Evolutionary conservation across 208 protist species (phyloP), one percentile per base, ranked within the genome.

Genomic region (Balamuthia mandrillaris): DNA sequence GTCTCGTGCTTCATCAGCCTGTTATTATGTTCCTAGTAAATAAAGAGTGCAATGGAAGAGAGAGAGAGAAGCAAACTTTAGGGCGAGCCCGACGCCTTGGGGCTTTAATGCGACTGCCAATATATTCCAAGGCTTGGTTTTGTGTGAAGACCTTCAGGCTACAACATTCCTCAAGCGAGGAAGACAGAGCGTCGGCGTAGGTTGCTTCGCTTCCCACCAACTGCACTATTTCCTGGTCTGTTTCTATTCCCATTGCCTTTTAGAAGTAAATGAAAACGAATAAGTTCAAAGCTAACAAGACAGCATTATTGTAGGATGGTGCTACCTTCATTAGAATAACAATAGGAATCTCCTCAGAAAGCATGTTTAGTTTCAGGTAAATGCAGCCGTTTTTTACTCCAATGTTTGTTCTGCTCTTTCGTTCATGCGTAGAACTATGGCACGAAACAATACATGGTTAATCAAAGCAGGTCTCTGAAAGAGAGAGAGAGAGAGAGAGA

Each of bases 211-310:
- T 95, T 31, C 98, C 98, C 52, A 99, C 95, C 35, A 98, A 90
- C 89, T 99, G 96, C 10, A 99, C 91, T 52, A 99, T 97, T 74
- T 99, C 96, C 90, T 99, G 97, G 86, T 99, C 99, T n/a, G 90
- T 96, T 49, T 97, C 95, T 65, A 99, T 88, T 12, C 98, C 98
- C 84, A 99, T 96, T 0, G 97, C 98, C 78, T 84, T 27, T 33
- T 14, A 81, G 10, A 37, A 14, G 45, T 2, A 63, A 83, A 39
- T 1, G 7, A 84, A 1, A 37, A 35, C 81, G 5, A 65, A 56
- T 35, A 68, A 9, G 9, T 6, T 12, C 12, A 86, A 12, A 10
- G 18, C 44, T 14, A 27, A 9, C 29, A 10, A 84, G 12, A 0
- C 16, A 49, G 9, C 18, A 61, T 56, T 16, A 78, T 79, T 10